Conservation (phyloP, 2,329 filamentous ascomycete genomes). For the Dactylellina parvicollis region DNA sequence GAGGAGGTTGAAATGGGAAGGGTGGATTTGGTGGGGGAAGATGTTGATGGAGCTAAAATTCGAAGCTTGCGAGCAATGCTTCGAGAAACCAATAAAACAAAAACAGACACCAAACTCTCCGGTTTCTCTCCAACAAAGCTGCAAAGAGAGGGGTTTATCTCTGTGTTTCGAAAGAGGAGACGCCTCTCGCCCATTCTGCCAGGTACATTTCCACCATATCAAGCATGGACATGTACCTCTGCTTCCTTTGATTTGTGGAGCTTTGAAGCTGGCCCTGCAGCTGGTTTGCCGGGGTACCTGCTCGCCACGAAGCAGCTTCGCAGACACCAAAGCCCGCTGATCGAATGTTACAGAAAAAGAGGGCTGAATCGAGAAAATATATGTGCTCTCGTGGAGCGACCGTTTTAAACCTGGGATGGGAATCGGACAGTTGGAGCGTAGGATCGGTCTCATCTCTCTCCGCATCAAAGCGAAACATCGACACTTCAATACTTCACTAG, state of each 20-base stretch:
- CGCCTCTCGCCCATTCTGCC: not conserved
- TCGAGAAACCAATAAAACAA: not conserved
- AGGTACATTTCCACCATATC: not conserved
- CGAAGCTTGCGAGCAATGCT: conserved; percentile 19
- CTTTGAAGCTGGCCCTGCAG: conserved; percentile 46
- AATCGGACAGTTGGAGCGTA: not conserved
- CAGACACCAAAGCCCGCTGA: not conserved
- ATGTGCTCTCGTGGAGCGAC: too few species aligned
- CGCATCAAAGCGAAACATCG: not conserved
- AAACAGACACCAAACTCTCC: conserved; percentile 3
- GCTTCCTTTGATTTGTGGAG: conserved; percentile 27
- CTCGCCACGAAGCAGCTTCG: not conserved
- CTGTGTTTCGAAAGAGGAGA: not conserved
- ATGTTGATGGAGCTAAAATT: conserved; percentile 35
- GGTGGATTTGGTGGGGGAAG: conserved; percentile 38
- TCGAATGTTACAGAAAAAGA: too few species aligned
- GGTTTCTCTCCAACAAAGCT: not conserved
- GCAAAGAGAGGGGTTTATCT: not conserved
- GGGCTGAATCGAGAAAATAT: too few species aligned
- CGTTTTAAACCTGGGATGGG: too few species aligned
- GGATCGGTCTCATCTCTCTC: not conserved
- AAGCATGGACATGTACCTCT: conserved; percentile 3
- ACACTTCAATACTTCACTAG: not conserved
- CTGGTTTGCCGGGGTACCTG: conserved; percentile 4
- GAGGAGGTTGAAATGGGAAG: conserved; percentile 11